These are phyloP conservation scores for Vigna radiata DNA, from an alignment of 306 rosid species.

Conservation along the genomic window DNA sequence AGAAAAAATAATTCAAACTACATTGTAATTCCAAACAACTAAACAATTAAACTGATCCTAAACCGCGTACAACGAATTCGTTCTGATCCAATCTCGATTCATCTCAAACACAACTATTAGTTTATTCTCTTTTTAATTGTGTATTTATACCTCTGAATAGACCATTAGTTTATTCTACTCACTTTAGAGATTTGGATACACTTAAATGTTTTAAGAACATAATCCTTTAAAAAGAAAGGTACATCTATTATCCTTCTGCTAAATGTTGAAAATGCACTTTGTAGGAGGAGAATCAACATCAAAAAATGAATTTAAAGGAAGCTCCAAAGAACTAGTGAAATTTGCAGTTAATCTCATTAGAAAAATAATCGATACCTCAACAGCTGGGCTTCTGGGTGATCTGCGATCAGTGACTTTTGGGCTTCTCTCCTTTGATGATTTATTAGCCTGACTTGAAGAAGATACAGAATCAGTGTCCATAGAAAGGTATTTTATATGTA, in stretches of 20 bases:
- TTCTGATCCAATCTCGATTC: too few relatives aligned
- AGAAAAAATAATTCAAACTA: too few relatives aligned
- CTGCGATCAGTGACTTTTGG: slow-evolving; percentile 76
- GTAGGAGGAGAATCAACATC: not conserved
- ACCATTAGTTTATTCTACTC: not conserved
- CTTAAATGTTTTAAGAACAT: not conserved
- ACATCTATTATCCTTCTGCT: not conserved
- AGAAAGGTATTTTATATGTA: too few relatives aligned
- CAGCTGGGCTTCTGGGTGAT: slow-evolving; percentile 84
- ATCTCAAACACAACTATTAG: too few relatives aligned
- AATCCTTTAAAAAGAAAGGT: slow-evolving; percentile 13
- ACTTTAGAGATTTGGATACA: not conserved
- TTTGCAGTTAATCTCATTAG: too few relatives aligned
- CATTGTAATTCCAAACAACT: too few relatives aligned
- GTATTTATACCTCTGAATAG: too few relatives aligned
- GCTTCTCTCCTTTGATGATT: slow-evolving; percentile 77
- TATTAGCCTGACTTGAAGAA: slow-evolving; percentile 58
- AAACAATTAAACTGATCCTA: too few relatives aligned
- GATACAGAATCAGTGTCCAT: slow-evolving; percentile 66
- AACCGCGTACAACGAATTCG: too few relatives aligned
- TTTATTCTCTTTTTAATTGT: too few relatives aligned
- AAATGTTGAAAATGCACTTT: not conserved
- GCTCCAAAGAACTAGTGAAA: slow-evolving; percentile 4
- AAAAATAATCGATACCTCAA: slow-evolving; percentile 65
- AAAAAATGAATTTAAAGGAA: not conserved